Evolutionary conservation across 495 filamentous ascomycete species (phyloP).

Genomic region (Penicillium roqueforti): DNA sequence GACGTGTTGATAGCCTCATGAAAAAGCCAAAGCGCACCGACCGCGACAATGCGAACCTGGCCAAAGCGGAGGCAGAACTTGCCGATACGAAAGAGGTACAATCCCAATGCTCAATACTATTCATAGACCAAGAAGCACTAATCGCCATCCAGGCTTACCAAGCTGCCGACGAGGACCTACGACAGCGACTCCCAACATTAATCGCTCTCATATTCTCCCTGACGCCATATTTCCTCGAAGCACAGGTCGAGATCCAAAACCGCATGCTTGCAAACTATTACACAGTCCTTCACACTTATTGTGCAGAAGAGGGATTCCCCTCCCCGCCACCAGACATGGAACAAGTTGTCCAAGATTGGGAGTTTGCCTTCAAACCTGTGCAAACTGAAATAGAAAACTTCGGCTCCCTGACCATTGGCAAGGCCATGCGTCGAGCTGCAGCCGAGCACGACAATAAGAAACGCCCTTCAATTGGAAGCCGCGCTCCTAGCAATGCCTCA

Average conservation of each 20-base stretch:
- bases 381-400: constrained; percentile 73
- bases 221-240: constrained; percentile 68
- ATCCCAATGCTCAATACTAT: not conserved
- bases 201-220: constrained; percentile 72
- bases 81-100: constrained; percentile 61
- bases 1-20: constrained; percentile 63
- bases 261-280: constrained; percentile 79
- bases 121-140: not conserved
- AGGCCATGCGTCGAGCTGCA: constrained; percentile 64
- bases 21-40: constrained; percentile 70
- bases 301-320: constrained; percentile 64
- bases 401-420: constrained; percentile 64
- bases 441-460: constrained; percentile 37
- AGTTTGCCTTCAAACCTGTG: constrained; percentile 57
- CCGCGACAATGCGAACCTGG: constrained; percentile 70
- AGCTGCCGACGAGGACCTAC: constrained; percentile 76
- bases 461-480: constrained; percentile 25
- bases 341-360: constrained; percentile 67
- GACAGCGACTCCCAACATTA: constrained; percentile 69
- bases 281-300: constrained; percentile 76
- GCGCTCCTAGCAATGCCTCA: constrained; percentile 15
- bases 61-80: constrained; percentile 76
- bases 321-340: constrained; percentile 70
- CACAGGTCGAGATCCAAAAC: constrained; percentile 78
- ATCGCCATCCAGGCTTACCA: constrained; percentile 61